Percentiles rank a stretch among this genome's conserved stretches.
Evolutionary conservation across 805 yeast species (phyloP).

Genomic region (Nakazawaea siamensis): DNA sequence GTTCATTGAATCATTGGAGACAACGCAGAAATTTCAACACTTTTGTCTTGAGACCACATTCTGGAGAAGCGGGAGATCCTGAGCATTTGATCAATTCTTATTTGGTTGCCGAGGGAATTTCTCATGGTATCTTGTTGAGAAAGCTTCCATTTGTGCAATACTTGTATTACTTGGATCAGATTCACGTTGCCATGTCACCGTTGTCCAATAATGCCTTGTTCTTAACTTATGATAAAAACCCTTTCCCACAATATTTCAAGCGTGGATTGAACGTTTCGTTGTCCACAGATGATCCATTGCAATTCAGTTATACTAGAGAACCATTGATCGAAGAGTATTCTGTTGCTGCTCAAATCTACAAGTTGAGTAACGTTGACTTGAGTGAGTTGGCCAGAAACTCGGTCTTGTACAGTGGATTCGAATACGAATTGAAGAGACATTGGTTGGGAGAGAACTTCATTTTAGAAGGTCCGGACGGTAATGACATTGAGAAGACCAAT

Average conservation of each 20-base stretch:
- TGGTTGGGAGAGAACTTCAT: conserved; percentile 77
- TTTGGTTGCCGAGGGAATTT: conserved; percentile 82
- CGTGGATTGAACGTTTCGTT: conserved; percentile 91
- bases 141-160: conserved; percentile 95
- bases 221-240: conserved; percentile 93
- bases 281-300: conserved; percentile 96
- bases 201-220: conserved; percentile 93
- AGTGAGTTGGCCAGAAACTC: conserved; percentile 94
- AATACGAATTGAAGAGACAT: conserved; percentile 73
- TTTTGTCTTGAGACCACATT: conserved; percentile 92
- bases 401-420: conserved; percentile 92
- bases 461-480: conserved; percentile 62
- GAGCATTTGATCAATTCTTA: conserved; percentile 91
- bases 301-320: conserved; percentile 93
- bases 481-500: conserved; percentile 88
- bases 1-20: conserved; percentile 83
- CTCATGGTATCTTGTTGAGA: conserved; percentile 90
- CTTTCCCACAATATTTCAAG: conserved; percentile 83
- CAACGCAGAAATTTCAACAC: conserved; percentile 70
- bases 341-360: conserved; percentile 96
- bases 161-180: conserved; percentile 85
- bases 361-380: conserved; percentile 91
- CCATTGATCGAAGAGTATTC: conserved; percentile 97
- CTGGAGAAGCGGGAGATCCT: conserved; percentile 99
- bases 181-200: conserved; percentile 98